A percentile compares a stretch with the other conserved stretches of the same genome.
Conservation (phyloP, 1,284 basidiomycete genomes). For the Fomitopsis betulina region DNA sequence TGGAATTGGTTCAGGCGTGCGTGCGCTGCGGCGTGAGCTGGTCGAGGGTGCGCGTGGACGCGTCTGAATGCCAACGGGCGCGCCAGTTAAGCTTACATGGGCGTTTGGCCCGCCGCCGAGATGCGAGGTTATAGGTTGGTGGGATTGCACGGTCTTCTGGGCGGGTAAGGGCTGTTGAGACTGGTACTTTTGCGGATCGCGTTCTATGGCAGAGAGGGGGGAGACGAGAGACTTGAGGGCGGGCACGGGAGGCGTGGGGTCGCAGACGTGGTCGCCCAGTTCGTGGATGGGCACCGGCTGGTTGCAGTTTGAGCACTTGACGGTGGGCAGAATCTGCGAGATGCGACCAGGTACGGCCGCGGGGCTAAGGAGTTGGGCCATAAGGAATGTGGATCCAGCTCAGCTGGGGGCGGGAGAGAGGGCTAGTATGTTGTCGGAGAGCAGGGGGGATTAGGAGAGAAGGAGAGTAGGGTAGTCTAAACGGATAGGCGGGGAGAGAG, state of each 20-base stretch:
- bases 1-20: constrained; percentile 13
- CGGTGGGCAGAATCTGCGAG: constrained; percentile 75
- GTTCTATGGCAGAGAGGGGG: constrained; percentile 31
- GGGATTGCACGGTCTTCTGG: constrained; percentile 18
- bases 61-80: not conserved
- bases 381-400: constrained; percentile 23
- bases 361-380: constrained; percentile 39
- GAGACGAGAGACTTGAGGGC: constrained; percentile 26
- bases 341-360: constrained; percentile 37
- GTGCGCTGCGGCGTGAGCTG: constrained; percentile 13
- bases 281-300: constrained; percentile 62
- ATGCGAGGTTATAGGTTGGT: constrained; percentile 13
- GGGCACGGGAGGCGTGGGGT: constrained; percentile 36
- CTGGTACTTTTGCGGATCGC: constrained; percentile 24
- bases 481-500: constrained; percentile 9
- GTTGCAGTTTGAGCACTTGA: constrained; percentile 79
- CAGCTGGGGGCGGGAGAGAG: constrained; percentile 7
- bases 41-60: constrained; percentile 19
- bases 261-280: constrained; percentile 74
- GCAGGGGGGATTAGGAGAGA: constrained; percentile 4
- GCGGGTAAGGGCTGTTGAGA: constrained; percentile 22
- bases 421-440: constrained; percentile 12
- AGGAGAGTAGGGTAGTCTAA: constrained; percentile 1
- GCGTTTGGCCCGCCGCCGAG: constrained; percentile 16
- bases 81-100: constrained; percentile 7